phyloP scores from a whole-genome alignment of 768 basidiomycete species.

The Tulasnella sp. region DNA sequence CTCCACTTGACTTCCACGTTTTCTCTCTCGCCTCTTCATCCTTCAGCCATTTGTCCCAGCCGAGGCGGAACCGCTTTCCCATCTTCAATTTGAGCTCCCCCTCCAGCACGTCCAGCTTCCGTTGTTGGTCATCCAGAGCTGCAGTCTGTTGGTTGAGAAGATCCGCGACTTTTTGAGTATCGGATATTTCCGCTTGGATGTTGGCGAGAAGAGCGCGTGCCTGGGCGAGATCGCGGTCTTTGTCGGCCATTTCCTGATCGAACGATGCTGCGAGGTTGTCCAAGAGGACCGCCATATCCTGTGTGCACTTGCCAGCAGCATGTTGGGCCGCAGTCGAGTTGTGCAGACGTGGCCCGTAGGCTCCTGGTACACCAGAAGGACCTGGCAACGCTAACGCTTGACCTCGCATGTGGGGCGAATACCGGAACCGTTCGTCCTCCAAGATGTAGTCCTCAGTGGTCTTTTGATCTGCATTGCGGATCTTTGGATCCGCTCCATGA shows the following conservation, averaged over 20 bases:
- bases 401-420: slow-evolving; percentile 72
- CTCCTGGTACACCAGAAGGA: background rate
- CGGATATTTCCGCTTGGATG: slow-evolving; percentile 82
- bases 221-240: slow-evolving; percentile 83
- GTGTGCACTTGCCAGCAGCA: slow-evolving; percentile 73
- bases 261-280: slow-evolving; percentile 81
- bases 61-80: slow-evolving; percentile 68
- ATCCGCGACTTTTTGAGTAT: slow-evolving; percentile 63
- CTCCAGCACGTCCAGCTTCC: slow-evolving; percentile 50
- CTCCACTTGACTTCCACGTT: slow-evolving; percentile 42
- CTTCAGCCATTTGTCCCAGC: slow-evolving; percentile 89
- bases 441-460: slow-evolving; percentile 97
- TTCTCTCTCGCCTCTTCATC: slow-evolving; percentile 74
- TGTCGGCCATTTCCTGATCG: slow-evolving; percentile 82
- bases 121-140: slow-evolving; percentile 48
- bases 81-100: slow-evolving; percentile 58
- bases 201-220: slow-evolving; percentile 76
- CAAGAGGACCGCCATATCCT: slow-evolving; percentile 76
- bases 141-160: slow-evolving; percentile 62
- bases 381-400: slow-evolving; percentile 34
- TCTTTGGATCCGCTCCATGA: slow-evolving; percentile 91
- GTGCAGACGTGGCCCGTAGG: slow-evolving; percentile 50
- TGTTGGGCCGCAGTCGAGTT: slow-evolving; percentile 77
- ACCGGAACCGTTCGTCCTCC: slow-evolving; percentile 94
- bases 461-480: slow-evolving; percentile 89